Conservation (phyloP, 2,329 filamentous ascomycete species). For the Nigrospora sphaerica region DNA sequence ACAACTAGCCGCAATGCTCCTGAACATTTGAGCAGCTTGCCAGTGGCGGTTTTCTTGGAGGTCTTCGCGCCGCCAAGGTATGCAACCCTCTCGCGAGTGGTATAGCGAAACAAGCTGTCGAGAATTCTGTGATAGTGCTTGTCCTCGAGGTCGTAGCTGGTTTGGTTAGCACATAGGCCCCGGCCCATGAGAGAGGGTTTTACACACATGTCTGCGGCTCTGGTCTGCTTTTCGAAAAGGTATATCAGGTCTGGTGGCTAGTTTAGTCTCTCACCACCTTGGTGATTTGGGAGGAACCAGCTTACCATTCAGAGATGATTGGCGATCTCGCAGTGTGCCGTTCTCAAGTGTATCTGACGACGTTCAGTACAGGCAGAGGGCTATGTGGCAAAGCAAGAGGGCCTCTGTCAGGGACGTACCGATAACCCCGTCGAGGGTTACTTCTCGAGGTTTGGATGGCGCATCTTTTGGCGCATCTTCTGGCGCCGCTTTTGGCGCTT, state of each 20-base stretch:
- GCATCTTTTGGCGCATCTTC: too few relatives aligned
- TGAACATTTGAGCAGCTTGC: constrained; percentile 60
- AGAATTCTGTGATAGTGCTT: constrained; percentile 76
- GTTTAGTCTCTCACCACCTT: neutral
- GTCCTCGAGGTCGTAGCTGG: constrained; percentile 48
- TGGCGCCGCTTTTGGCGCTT: too few relatives aligned
- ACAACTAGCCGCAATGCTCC: constrained; percentile 66
- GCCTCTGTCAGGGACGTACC: too few relatives aligned
- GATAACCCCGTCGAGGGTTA: too few relatives aligned
- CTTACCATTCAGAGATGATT: constrained; percentile 33
- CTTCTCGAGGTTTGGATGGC: too few relatives aligned
- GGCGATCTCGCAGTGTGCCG: constrained; percentile 27
- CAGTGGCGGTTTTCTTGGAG: constrained; percentile 38
- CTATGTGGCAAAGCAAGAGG: too few relatives aligned
- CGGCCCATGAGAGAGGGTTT: neutral
- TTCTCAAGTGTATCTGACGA: constrained; percentile 15
- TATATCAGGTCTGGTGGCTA: constrained; percentile 24
- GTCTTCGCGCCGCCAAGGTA: constrained; percentile 48
- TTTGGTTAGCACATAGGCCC: neutral
- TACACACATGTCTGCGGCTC: constrained; percentile 26
- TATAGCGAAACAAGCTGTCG: constrained; percentile 69
- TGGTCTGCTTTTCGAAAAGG: constrained; percentile 27
- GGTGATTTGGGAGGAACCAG: neutral
- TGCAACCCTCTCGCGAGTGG: constrained; percentile 57
- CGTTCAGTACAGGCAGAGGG: too few relatives aligned